phyloP scores from a whole-genome alignment of 257 asterid genomes.

The Mitragyna speciosa region DNA sequence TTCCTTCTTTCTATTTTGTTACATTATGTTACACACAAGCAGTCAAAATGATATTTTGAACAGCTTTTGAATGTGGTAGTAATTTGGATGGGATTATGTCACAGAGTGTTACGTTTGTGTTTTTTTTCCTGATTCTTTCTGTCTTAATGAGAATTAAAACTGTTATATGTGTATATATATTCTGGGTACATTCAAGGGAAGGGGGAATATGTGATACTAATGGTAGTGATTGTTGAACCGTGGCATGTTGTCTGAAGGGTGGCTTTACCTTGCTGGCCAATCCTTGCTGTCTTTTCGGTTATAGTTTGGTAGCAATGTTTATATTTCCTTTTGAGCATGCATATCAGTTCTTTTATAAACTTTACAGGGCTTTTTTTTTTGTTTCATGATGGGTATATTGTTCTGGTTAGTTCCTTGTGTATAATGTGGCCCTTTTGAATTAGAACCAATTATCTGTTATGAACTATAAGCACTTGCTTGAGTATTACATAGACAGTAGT shows the following conservation, averaged over 20 bases:
- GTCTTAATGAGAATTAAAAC: neutral
- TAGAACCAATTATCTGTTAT: neutral
- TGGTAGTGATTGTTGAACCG: neutral
- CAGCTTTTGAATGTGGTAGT: neutral
- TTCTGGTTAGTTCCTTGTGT: conserved; percentile 1
- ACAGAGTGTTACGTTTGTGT: neutral
- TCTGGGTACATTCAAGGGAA: neutral
- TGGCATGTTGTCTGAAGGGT: neutral
- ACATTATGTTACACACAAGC: neutral
- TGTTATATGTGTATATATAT: too few species aligned
- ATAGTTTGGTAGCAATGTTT: neutral
- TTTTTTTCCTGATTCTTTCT: neutral
- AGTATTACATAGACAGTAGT: neutral
- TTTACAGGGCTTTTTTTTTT: neutral
- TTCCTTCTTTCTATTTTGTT: too few species aligned
- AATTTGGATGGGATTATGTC: neutral
- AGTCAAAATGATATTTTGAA: neutral
- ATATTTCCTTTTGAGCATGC: neutral
- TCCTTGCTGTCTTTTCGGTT: too few species aligned
- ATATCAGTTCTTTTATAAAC: neutral
- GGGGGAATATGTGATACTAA: neutral
- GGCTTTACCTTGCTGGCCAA: too few species aligned
- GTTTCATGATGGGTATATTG: neutral
- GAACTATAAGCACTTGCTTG: neutral
- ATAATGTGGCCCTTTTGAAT: neutral